phyloP scores from a whole-genome alignment of 306 rosid species.

The Acacia melanoxylon region DNA sequence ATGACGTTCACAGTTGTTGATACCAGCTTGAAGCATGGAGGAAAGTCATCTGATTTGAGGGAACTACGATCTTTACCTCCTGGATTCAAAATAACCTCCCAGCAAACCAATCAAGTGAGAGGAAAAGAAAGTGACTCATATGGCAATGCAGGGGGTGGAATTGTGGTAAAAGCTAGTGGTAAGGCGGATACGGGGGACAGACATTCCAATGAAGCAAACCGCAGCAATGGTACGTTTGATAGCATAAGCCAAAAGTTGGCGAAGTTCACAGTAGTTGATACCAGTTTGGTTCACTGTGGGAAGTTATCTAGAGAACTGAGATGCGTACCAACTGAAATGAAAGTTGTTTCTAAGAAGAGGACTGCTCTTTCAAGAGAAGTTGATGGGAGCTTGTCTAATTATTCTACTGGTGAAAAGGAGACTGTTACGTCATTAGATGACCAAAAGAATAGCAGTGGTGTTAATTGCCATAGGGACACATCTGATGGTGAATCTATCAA shows the following conservation, averaged over 20 bases:
- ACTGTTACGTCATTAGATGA: conserved; percentile 23
- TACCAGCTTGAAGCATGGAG: conserved; percentile 53
- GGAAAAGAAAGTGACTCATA: conserved; percentile 33
- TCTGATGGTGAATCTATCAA: conserved; percentile 17
- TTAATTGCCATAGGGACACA: conserved; percentile 25
- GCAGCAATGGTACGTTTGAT: conserved; percentile 28
- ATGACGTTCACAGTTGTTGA: conserved; percentile 55
- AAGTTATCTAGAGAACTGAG: conserved; percentile 47
- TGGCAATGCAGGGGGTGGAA: conserved; percentile 27
- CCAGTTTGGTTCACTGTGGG: conserved; percentile 52
- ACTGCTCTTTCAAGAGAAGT: conserved; percentile 38
- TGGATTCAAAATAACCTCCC: conserved; percentile 28
- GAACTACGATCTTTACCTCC: conserved; percentile 49
- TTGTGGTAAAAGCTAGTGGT: conserved; percentile 33
- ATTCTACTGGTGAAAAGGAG: conserved; percentile 30
- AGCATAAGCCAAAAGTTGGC: conserved; percentile 29
- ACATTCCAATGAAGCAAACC: conserved; percentile 30
- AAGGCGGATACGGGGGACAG: conserved; percentile 36
- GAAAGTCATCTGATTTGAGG: conserved; percentile 50
- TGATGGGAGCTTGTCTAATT: conserved; percentile 20
- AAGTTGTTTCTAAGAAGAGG: conserved; percentile 43
- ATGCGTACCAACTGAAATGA: conserved; percentile 41
- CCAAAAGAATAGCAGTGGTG: conserved; percentile 36
- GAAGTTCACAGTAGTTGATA: conserved; percentile 57
- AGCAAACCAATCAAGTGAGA: conserved; percentile 6